Conservation (phyloP, 805 yeast genomes). For the Kazachstania africana region DNA sequence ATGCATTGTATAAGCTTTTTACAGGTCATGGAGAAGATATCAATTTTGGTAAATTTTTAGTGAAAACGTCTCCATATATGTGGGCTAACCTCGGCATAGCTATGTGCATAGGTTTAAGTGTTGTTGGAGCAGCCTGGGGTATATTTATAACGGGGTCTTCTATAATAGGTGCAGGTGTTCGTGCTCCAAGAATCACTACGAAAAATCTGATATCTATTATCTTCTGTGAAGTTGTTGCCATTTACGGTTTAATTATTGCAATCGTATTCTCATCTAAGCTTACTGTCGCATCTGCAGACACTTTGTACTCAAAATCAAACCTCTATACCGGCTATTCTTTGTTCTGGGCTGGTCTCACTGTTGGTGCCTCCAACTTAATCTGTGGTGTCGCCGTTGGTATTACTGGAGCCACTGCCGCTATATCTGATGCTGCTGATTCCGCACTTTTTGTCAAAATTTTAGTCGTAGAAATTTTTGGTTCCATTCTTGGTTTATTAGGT, state of each 20-base stretch:
- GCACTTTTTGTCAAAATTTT: constrained; percentile 88
- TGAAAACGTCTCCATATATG: constrained; percentile 84
- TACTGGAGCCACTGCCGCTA: constrained; percentile 98
- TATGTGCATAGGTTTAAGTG: constrained; percentile 84
- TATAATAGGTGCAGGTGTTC: constrained; percentile 95
- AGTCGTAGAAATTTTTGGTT: constrained; percentile 95
- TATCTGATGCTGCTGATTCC: constrained; percentile 95
- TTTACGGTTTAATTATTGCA: constrained; percentile 94
- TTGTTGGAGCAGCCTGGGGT: constrained; percentile 99
- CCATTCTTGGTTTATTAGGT: constrained; percentile 90
- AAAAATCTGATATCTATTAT: constrained; percentile 92
- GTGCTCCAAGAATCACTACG: constrained; percentile 94
- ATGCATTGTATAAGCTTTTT: constrained; percentile 40
- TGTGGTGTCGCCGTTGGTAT: constrained; percentile 97
- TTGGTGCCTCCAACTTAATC: constrained; percentile 82
- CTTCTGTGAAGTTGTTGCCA: constrained; percentile 98
- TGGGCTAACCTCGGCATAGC: constrained; percentile 93
- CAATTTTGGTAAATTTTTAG: constrained; percentile 81
- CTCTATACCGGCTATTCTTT: constrained; percentile 89
- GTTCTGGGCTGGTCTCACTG: constrained; percentile 98
- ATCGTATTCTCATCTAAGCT: constrained; percentile 92
- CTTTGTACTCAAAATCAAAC: constrained; percentile 67
- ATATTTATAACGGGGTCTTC: constrained; percentile 92
- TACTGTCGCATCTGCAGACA: constrained; percentile 47
- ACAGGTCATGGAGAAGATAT: constrained; percentile 88